Base-by-base conservation (phyloP, 106 monocot species). In the Cymbidium sinense region DNA sequence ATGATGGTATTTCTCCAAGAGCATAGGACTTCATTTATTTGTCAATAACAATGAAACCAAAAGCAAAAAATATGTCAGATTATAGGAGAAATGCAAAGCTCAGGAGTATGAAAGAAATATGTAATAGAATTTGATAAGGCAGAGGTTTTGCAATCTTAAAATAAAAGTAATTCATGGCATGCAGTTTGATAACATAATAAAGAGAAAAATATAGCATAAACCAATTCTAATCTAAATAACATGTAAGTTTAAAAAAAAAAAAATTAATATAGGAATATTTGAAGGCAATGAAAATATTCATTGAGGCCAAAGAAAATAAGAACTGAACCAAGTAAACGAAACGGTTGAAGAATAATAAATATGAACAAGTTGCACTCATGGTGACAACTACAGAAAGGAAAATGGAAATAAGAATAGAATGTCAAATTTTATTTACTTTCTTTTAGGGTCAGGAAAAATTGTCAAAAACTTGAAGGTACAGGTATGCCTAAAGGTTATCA, bases 1-100 rank as follows among this genome's bases (percentile, higher is more conserved):
- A 75, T 75, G 92, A 89, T 44, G 92, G 86, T 87, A 92, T 89
- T 77, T 92, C 92, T 43, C 92, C 92, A 51, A 92, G 85, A 65
- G 92, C 92, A 79, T 92, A 92, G 43, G 92, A 92, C 92, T 92
- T 69, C 62, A 88, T 74, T 77, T 41, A 7, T 37, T 73, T 74
- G 41, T 47, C 37, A 80, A 50, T 43, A 70, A 29, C 34, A 58
- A 71, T 6, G 55, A 79, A 83, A 8, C 7, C 50, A 39, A 70
- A 71, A 37, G 30, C 7, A 71, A 23, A n/a, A 37, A 71, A 39
- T 21, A 71, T 33, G 33, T 67, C 67, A 67, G 10, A 67, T 33
- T 13, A 31, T 12, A 33, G 3, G 29, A 29, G 25, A 31, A 67
- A 67, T 67, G 9, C 31, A 11, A 31, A 1, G 12, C 15, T 67